Evolutionary conservation across 352 stramenopile genomes (phyloP), one percentile per base, ranked within the genome.

Genomic region (Phytophthora litchii): DNA sequence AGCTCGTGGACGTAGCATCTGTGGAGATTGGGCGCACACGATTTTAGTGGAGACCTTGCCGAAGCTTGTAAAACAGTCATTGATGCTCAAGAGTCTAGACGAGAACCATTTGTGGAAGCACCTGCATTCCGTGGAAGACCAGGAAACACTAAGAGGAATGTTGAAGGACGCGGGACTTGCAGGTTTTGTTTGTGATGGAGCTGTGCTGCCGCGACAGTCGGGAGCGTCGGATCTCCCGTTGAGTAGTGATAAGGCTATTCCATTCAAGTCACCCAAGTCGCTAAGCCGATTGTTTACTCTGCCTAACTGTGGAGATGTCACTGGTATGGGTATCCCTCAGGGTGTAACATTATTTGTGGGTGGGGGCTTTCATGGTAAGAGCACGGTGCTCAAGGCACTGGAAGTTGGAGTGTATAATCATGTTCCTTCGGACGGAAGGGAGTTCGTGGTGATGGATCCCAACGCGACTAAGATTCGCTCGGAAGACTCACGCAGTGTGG

Each of bases 351-450:
- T 99, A 12, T 97, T 99, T 64, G 96, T 98, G 16, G 97, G 97
- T 16, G 96, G 97, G 41, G 97, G 97, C 10, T 99, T 99, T 76
- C 97, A 99, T 67, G 97, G 97, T 43, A 99, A 99, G 74, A 98
- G 90, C 46, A 99, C 97, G 2, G 76, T 99, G 7, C 77, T 99
- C 0, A 87, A 96, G 52, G 93, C 95, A 2, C 62, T 99, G 5
- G 89, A 98, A 72, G 74, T 98, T 9, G 95, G 95, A 21, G 81
- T 98, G 27, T 99, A 99, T 78, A 97, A 98, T 58, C 97, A 99
- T 65, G 87, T 99, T 29, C 94, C 94, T 1, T 87, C 68, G 9
- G 96, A 99, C 60, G 96, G 97, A 4, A 88, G 96, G 13, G 97
- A 99, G 72, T 98, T 98, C 62, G 96, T 98, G 29, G 88, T 95